Conservation (phyloP, 441 rosid species). For the Syzygium syzygioides region DNA sequence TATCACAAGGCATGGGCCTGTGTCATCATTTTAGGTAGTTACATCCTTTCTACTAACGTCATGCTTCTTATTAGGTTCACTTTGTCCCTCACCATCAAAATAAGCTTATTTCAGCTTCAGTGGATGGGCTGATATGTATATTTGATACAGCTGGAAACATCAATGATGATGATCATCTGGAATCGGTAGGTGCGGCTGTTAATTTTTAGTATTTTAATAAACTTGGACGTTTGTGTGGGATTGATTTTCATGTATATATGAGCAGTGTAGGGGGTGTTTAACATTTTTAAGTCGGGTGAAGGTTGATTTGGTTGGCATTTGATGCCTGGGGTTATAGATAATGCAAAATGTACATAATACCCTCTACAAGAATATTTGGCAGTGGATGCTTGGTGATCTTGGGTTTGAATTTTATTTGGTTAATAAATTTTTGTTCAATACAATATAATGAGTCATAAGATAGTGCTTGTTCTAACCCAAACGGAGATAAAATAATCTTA, state of each 20-base stretch:
- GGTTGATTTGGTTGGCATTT: not conserved
- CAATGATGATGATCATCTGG: conserved; percentile 82
- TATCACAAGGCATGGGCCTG: not conserved
- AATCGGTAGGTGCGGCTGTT: conserved; percentile 51
- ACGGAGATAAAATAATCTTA: not conserved
- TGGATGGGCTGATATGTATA: conserved; percentile 80
- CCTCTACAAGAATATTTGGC: not conserved
- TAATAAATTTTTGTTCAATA: not conserved
- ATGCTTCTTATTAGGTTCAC: conserved; percentile 37
- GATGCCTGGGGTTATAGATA: not conserved
- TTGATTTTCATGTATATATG: not conserved
- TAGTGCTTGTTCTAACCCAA: not conserved
- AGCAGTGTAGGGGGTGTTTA: not conserved
- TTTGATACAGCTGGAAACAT: conserved; percentile 73
- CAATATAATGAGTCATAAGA: not conserved
- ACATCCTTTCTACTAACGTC: not conserved
- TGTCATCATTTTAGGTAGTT: not conserved
- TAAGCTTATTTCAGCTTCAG: conserved; percentile 85
- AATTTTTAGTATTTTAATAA: not conserved
- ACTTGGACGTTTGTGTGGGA: not conserved
- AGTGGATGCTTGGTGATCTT: not conserved
- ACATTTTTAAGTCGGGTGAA: not conserved
- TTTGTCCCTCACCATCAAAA: conserved; percentile 62
- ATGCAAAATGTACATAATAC: not conserved
- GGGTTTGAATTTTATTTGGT: not conserved